Evolutionary conservation across 352 stramenopile genomes (phyloP).

Genomic region (Phytophthora crassamura): DNA sequence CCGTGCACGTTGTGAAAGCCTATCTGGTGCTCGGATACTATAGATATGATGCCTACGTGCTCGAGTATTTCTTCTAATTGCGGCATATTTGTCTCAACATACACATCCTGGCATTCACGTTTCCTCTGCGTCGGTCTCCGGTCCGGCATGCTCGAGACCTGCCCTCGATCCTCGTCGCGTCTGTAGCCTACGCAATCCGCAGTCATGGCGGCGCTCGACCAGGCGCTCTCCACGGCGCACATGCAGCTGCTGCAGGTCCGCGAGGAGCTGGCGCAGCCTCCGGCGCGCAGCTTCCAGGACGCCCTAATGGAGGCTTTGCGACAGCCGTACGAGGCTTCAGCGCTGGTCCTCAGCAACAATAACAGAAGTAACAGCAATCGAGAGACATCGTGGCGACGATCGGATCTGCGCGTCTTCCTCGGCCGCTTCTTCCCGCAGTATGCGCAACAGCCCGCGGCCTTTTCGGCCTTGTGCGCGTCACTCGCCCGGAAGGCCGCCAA

Average conservation of each 20-base stretch:
- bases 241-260: constrained; percentile 30
- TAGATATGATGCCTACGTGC: too few relatives aligned
- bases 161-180: background rate
- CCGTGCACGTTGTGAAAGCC: too few relatives aligned
- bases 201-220: constrained; percentile 30
- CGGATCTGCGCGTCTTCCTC: constrained; percentile 42
- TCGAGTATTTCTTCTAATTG: too few relatives aligned
- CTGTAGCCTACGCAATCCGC: constrained; percentile 5
- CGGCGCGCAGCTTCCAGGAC: constrained; percentile 44
- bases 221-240: constrained; percentile 23
- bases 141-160: too few relatives aligned
- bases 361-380: constrained; percentile 7
- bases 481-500: constrained; percentile 11
- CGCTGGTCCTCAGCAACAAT: constrained; percentile 3
- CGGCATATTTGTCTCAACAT: too few relatives aligned
- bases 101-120: too few relatives aligned
- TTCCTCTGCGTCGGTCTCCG: too few relatives aligned
- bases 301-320: constrained; percentile 46
- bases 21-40: too few relatives aligned
- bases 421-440: constrained; percentile 48
- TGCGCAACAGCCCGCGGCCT: constrained; percentile 22
- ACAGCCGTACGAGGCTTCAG: constrained; percentile 25
- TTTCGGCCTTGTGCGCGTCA: constrained; percentile 36
- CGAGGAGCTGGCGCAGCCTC: constrained; percentile 27
- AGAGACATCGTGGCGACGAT: constrained; percentile 32